Conservation (phyloP, 768 basidiomycete genomes). For the Naganishia vishniacii region DNA sequence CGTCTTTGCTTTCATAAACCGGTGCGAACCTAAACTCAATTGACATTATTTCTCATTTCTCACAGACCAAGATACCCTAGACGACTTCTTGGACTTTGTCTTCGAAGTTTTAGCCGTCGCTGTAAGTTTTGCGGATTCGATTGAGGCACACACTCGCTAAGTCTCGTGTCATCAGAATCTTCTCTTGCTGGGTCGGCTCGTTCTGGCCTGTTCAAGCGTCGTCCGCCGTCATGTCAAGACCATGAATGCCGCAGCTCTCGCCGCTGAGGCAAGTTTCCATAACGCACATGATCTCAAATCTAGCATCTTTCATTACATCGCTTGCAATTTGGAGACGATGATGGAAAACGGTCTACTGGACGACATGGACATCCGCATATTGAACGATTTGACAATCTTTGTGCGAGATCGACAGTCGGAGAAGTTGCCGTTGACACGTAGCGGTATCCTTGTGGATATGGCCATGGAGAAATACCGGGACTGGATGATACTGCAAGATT, state of each 20-base stretch:
- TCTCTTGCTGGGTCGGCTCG: constrained; percentile 75
- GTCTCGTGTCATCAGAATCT: constrained; percentile 60
- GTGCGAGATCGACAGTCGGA: constrained; percentile 59
- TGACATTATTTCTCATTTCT: neutral
- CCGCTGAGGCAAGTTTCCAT: constrained; percentile 74
- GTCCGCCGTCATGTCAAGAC: constrained; percentile 64
- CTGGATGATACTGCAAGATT: constrained; percentile 59
- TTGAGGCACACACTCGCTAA: neutral
- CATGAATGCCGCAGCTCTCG: constrained; percentile 71
- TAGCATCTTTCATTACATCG: constrained; percentile 71
- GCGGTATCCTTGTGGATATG: constrained; percentile 54
- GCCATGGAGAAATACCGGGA: constrained; percentile 61
- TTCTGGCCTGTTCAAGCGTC: constrained; percentile 72
- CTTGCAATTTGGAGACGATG: constrained; percentile 76
- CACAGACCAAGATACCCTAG: constrained; percentile 62
- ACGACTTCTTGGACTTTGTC: constrained; percentile 76
- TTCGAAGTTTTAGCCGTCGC: constrained; percentile 81
- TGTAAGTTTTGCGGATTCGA: constrained; percentile 52
- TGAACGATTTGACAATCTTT: constrained; percentile 63
- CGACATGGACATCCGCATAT: constrained; percentile 60
- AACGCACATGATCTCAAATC: constrained; percentile 64
- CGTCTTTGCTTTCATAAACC: too few species aligned
- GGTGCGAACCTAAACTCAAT: neutral
- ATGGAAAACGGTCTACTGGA: constrained; percentile 76
- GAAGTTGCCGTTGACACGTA: constrained; percentile 65